These are phyloP conservation scores for Pestalotiopsis fici DNA, from an alignment of 2,329 filamentous ascomycete species.

Conservation along the genomic window DNA sequence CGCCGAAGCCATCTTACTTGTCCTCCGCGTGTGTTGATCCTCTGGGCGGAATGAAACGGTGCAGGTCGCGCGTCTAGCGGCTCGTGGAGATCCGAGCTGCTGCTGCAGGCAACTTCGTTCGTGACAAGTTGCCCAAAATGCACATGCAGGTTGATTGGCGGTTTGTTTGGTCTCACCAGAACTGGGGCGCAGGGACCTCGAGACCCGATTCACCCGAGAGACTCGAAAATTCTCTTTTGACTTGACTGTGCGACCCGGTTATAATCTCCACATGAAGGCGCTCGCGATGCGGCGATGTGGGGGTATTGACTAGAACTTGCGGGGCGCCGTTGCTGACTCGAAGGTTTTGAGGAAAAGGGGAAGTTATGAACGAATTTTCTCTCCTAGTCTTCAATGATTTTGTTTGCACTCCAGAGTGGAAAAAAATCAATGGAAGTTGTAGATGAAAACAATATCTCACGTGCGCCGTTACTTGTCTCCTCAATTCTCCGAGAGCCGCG, in stretches of 20 bases:
- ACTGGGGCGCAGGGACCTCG: not conserved
- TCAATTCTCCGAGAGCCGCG: too few relatives aligned
- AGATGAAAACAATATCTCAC: too few relatives aligned
- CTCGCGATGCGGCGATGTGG: not conserved
- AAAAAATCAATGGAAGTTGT: too few relatives aligned
- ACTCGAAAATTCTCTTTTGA: not conserved
- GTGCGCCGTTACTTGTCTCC: too few relatives aligned
- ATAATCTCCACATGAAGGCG: not conserved
- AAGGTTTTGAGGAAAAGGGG: not conserved
- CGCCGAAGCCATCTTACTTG: not conserved
- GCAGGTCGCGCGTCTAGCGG: not conserved
- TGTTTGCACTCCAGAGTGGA: not conserved
- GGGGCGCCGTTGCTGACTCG: not conserved
- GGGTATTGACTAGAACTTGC: not conserved
- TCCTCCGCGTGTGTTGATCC: not conserved
- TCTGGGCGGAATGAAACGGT: not conserved
- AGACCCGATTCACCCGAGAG: not conserved
- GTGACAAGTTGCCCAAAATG: conserved; percentile 6
- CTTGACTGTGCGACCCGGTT: not conserved
- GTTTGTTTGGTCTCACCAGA: not conserved
- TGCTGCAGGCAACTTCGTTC: not conserved
- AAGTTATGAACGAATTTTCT: not conserved
- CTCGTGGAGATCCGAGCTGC: not conserved
- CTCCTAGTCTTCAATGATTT: not conserved
- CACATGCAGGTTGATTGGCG: not conserved